Percentiles rank a stretch among this genome's conserved stretches.
phyloP scores from a whole-genome alignment of 2,329 filamentous ascomycete genomes.

The Rutstroemia sp. region DNA sequence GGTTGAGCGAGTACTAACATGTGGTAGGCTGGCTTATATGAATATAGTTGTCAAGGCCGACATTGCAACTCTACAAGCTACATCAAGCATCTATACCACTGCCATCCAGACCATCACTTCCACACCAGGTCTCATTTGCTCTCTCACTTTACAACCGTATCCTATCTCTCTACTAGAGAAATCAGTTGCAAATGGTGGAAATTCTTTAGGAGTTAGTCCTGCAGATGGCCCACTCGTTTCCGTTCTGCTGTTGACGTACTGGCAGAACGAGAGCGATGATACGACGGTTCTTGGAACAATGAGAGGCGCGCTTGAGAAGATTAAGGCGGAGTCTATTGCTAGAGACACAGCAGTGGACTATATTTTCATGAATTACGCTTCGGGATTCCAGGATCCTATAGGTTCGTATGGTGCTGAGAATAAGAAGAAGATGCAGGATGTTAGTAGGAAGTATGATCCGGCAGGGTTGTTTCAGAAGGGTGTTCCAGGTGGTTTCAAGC shows the following conservation, averaged over 20 bases:
- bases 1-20: background rate
- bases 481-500: conserved; percentile 25
- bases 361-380: conserved; percentile 39
- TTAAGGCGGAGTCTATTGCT: background rate
- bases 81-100: conserved; percentile 1
- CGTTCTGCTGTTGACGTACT: background rate
- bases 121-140: background rate
- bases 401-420: conserved; percentile 35
- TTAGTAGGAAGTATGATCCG: conserved; percentile 33
- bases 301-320: background rate
- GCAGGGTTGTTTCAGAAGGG: conserved; percentile 31
- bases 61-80: background rate
- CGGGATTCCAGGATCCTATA: conserved; percentile 34
- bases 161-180: background rate
- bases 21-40: background rate
- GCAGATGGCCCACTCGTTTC: conserved; percentile 2
- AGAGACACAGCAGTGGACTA: background rate
- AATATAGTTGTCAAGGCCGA: conserved; percentile 1
- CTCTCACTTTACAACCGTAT: background rate
- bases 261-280: background rate
- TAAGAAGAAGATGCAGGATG: conserved; percentile 26
- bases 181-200: background rate
- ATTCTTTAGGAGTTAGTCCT: background rate
- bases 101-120: background rate
- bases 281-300: background rate